phyloP scores from a whole-genome alignment of 1,284 basidiomycete genomes.

The Blastosporella zonata region DNA sequence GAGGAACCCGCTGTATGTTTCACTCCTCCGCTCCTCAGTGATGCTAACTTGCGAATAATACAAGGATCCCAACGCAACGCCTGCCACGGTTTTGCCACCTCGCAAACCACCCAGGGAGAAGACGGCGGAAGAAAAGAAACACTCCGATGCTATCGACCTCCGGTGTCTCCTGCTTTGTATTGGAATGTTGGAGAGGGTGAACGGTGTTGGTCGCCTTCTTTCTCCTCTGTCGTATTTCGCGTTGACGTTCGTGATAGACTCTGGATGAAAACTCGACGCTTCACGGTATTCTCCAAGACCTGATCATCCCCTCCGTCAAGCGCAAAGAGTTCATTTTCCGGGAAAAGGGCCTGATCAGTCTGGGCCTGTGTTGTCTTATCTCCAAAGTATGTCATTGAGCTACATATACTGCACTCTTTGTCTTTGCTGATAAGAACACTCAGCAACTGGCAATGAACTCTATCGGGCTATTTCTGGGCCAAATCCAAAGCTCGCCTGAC shows the following conservation, averaged over 20 bases:
- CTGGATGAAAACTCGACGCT: constrained; percentile 90
- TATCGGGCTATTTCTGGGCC: constrained; percentile 71
- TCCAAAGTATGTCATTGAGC: constrained; percentile 46
- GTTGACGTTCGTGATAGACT: constrained; percentile 43
- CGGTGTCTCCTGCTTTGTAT: constrained; percentile 80
- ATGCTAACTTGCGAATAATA: constrained; percentile 1
- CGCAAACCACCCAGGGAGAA: constrained; percentile 36
- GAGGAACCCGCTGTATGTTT: constrained; percentile 25
- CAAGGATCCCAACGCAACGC: constrained; percentile 22
- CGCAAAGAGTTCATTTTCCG: constrained; percentile 75
- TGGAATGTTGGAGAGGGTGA: constrained; percentile 88
- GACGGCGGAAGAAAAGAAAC: constrained; percentile 51
- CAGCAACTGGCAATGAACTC: constrained; percentile 65
- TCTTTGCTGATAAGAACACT: not conserved
- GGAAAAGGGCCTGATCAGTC: constrained; percentile 76
- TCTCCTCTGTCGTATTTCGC: not conserved
- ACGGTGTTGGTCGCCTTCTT: constrained; percentile 56
- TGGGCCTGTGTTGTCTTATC: constrained; percentile 89
- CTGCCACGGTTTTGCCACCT: constrained; percentile 23
- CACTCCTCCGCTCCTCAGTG: not conserved
- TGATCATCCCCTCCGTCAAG: constrained; percentile 87
- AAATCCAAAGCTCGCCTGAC: constrained; percentile 62
- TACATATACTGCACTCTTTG: not conserved
- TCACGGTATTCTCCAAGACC: constrained; percentile 78
- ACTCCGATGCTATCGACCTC: constrained; percentile 67